These are phyloP conservation scores for Ogataea ganodermae DNA, from an alignment of 805 yeast species.

Conservation along the genomic window DNA sequence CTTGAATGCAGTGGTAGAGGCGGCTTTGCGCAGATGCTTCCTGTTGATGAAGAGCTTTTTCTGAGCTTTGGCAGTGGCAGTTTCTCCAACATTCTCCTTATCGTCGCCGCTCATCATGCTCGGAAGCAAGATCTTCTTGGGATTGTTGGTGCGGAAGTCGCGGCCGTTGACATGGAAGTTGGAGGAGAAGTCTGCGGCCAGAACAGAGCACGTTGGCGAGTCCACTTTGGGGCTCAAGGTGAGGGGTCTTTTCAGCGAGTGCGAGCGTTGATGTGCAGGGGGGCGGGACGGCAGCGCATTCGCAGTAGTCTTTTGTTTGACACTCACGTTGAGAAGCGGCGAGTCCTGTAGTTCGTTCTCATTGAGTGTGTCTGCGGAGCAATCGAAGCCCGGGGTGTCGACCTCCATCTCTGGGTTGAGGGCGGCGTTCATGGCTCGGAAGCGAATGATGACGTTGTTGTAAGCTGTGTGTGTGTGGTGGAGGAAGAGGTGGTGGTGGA, in stretches of 20 bases:
- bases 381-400: constrained; percentile 26
- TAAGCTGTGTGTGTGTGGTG: neutral
- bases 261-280: constrained; percentile 24
- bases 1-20: constrained; percentile 21
- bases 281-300: constrained; percentile 9
- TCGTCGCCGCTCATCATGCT: constrained; percentile 24
- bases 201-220: constrained; percentile 40
- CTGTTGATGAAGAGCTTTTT: constrained; percentile 15
- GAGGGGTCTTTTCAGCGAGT: constrained; percentile 36
- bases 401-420: constrained; percentile 26
- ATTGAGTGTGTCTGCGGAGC: constrained; percentile 12
- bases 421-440: neutral
- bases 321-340: constrained; percentile 21
- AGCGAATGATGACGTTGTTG: neutral
- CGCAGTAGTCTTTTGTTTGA: constrained; percentile 2
- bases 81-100: constrained; percentile 15
- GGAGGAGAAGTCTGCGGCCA: constrained; percentile 40
- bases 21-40: constrained; percentile 11
- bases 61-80: constrained; percentile 1
- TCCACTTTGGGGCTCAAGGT: constrained; percentile 38
- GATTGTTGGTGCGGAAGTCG: constrained; percentile 19
- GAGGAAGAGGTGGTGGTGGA: neutral
- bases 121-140: constrained; percentile 25
- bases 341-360: constrained; percentile 25
- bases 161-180: constrained; percentile 38